Base-by-base conservation (phyloP, 768 basidiomycete genomes). In the Russula sp. region DNA sequence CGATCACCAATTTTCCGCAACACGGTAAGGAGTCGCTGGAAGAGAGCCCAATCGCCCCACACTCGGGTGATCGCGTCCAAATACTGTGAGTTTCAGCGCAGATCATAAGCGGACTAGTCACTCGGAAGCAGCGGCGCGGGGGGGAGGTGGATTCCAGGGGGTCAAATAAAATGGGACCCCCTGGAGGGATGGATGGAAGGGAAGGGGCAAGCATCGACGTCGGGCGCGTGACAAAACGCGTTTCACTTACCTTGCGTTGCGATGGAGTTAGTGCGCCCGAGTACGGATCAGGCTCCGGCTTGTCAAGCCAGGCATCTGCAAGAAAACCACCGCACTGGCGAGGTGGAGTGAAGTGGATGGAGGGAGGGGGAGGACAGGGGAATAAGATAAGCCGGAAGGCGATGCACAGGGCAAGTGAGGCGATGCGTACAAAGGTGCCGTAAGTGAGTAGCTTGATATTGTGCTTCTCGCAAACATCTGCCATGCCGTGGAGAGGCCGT, bases 251-350 rank as follows among this genome's bases (percentile, higher is more conserved):
- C 81, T 93, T 93, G 69, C 91, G 78, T 70, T 90, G 88, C 2
- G 90, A 93, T 5, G 91, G 90, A 0, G 88, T 91, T 67, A 92
- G 75, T 61, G 77, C 73, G 39, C 80, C 79, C 20, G 79, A 77
- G 66, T 93, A 93, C 11, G 79, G 75, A 75, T 90, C 86, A 1
- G 90, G 90, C 68, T 88, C 85, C 2, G 82, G 76, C 61, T 77
- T 68, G 54, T 78, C 76, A 14, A 93, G 75, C 88, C 89, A 93
- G 61, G 79, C 80, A 70, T 92, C 88, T 3, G 88, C 75, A 47
- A 93, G 77, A 69, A 93, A 90, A 4, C 90, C 90, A 8, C 90
- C 90, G 67, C 90, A 92, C 90, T 93, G 68, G 55, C 38, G 34
- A 34, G 10, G 41, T n/a, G 22, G 7, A 18, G 65, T 49, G 25